Evolutionary conservation across 2,329 filamentous ascomycete genomes (phyloP), one percentile per base, ranked within the genome.

Genomic region (Scedosporium minutisporum): DNA sequence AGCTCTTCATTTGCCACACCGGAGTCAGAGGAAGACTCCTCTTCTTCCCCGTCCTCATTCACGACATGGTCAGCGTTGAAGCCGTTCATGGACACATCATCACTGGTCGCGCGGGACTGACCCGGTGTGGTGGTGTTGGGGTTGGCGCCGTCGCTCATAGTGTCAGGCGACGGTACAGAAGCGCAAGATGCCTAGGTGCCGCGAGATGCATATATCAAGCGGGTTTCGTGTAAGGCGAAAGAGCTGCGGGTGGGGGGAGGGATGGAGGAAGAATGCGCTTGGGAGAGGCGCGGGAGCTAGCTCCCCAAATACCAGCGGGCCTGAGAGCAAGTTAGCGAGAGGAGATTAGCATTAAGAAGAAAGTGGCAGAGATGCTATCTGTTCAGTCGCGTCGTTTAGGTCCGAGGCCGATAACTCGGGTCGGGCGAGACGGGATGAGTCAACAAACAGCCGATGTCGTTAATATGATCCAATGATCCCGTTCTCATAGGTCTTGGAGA

Each of bases 31-130:
- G 64, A 65, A 21, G 59, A 64, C 16, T 62, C 61, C 16, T 51
- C 74, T 29, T 73, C 72, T 27, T 74, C 72, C 4, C 69, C 71
- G 10, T 71, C 68, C 16, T 63, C 58, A 41, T 58, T 62, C 38
- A 23, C 38, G 53, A 27, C 53, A 53, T 38, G 48, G 14, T 42
- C 48, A 21, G 48, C 25, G 27, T 57, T 51, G 44, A 61, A 27
- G 10, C 59, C 59, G 18, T 61, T 61, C 25, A 44, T 53, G 9
- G 59, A 51, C 5, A 61, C 42, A 29, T 61, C 60, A 33, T 61
- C 60, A 48, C 60, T 61, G 4, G 29, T 27, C 9, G 60, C 46
- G 12, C 48, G 60, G 27, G 60, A 57, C 27, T 57, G 29, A 23
- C 46, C 60, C 27, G 48, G 29, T 3, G 60, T 55, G 29, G 29